phyloP scores from a whole-genome alignment of 2,329 filamentous ascomycete species.

The Neocucurbitaria cava region DNA sequence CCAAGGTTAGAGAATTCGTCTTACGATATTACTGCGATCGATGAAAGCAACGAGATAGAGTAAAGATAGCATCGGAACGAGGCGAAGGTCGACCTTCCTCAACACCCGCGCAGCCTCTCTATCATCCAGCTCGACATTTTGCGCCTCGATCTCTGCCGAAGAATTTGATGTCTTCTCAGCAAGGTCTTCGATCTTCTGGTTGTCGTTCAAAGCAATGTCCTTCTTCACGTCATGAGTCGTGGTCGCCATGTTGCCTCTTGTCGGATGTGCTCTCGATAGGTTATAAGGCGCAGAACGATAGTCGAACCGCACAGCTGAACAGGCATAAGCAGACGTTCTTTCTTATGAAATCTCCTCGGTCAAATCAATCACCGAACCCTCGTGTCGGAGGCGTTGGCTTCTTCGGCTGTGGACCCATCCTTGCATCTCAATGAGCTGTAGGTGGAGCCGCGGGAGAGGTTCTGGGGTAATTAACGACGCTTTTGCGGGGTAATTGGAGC shows the following conservation, averaged over 20 bases:
- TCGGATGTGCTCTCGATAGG: background rate
- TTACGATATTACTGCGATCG: conserved; percentile 40
- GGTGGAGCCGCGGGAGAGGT: conserved; percentile 11
- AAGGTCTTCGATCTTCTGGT: conserved; percentile 31
- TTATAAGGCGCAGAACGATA: background rate
- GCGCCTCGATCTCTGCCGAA: conserved; percentile 35
- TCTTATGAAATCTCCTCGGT: conserved; percentile 19
- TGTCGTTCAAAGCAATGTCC: conserved; percentile 9
- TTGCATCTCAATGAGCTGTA: conserved; percentile 9
- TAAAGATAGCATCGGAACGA: conserved; percentile 39
- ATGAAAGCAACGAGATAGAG: conserved; percentile 47
- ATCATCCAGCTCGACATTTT: conserved; percentile 31
- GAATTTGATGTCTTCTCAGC: conserved; percentile 34
- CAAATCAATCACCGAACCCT: conserved; percentile 17
- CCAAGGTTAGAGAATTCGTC: background rate
- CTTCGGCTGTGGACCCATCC: conserved; percentile 10
- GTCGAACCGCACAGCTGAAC: background rate
- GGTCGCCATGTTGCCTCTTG: conserved; percentile 12
- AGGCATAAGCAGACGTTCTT: background rate
- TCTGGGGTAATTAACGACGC: conserved; percentile 23
- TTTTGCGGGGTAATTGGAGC: conserved; percentile 28
- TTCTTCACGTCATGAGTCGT: conserved; percentile 21
- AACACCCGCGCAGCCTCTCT: conserved; percentile 40
- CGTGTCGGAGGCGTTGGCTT: conserved; percentile 11
- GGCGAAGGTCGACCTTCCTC: conserved; percentile 42